Conservation (phyloP, 176 grass and related monocot genomes). For the Oryza nivara region DNA sequence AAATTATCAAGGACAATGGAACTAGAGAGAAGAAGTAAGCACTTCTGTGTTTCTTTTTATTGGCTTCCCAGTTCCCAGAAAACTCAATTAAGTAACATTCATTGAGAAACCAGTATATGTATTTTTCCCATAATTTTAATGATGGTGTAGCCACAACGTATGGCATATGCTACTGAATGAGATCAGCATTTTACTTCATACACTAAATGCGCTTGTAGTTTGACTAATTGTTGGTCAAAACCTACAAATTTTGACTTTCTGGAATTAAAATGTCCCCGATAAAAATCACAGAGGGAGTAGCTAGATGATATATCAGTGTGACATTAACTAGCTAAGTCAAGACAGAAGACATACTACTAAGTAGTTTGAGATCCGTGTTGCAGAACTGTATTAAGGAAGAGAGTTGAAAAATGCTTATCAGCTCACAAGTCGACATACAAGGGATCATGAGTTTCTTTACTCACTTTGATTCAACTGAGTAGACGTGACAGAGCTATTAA, state of each 20-base stretch:
- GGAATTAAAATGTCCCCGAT: not conserved
- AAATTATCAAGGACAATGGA: not conserved
- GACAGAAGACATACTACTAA: not conserved
- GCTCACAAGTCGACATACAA: not conserved
- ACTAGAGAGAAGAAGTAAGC: not conserved
- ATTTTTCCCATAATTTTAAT: not conserved
- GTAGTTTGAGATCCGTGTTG: not conserved
- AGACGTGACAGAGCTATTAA: not conserved
- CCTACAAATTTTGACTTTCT: not conserved
- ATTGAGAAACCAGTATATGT: not conserved
- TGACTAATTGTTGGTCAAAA: not conserved
- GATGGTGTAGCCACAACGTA: not conserved
- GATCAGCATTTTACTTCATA: not conserved
- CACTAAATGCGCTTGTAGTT: not conserved
- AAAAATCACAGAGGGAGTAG: not conserved
- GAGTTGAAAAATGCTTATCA: not conserved
- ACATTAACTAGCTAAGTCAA: not conserved
- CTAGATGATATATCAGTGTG: not conserved
- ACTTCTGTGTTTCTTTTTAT: not conserved
- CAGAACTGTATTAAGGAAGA: not conserved
- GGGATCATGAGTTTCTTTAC: not conserved
- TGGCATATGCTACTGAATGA: conserved; percentile 9
- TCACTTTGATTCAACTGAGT: not conserved
- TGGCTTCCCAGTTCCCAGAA: not conserved
- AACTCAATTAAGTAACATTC: not conserved